phyloP scores from a whole-genome alignment of 2,329 filamentous ascomycete genomes.

The Tolypocladium cylindrosporum region DNA sequence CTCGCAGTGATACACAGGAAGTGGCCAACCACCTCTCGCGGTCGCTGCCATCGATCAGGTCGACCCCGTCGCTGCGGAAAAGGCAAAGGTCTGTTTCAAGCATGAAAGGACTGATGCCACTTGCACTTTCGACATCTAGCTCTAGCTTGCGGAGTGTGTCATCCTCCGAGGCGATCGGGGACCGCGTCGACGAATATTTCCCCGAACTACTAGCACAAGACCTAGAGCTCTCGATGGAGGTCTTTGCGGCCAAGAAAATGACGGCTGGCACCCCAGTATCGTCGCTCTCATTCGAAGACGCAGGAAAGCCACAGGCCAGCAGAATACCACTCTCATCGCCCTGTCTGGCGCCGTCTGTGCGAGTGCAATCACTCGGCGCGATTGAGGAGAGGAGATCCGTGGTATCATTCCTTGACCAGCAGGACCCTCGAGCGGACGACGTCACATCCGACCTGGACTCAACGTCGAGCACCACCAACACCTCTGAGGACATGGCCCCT shows the following conservation, averaged over 20 bases:
- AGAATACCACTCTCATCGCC: slow-evolving; percentile 11
- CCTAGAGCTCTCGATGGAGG: slow-evolving; percentile 34
- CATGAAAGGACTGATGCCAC: slow-evolving; percentile 28
- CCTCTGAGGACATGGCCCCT: slow-evolving; percentile 19
- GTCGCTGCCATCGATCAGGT: slow-evolving; percentile 7
- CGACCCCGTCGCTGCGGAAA: slow-evolving; percentile 7
- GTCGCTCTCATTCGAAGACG: slow-evolving; percentile 21
- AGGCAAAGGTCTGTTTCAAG: slow-evolving; percentile 25
- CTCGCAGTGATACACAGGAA: not conserved
- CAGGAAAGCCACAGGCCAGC: slow-evolving; percentile 5
- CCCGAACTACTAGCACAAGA: slow-evolving; percentile 47
- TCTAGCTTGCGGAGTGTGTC: slow-evolving; percentile 12
- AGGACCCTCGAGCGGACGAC: slow-evolving; percentile 11
- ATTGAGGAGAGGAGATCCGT: slow-evolving; percentile 26
- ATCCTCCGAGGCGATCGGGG: slow-evolving; percentile 16
- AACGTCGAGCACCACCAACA: slow-evolving; percentile 17
- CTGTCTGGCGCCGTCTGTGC: slow-evolving; percentile 18
- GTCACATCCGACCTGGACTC: slow-evolving; percentile 23
- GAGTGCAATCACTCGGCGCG: slow-evolving; percentile 20
- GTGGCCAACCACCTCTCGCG: not conserved
- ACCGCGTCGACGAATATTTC: slow-evolving; percentile 32
- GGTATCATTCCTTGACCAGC: slow-evolving; percentile 21
- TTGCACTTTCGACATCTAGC: slow-evolving; percentile 20
- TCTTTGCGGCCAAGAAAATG: slow-evolving; percentile 42
- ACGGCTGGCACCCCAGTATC: slow-evolving; percentile 38